Conservation (phyloP, 208 protist genomes). For the Balamuthia mandrillaris region DNA sequence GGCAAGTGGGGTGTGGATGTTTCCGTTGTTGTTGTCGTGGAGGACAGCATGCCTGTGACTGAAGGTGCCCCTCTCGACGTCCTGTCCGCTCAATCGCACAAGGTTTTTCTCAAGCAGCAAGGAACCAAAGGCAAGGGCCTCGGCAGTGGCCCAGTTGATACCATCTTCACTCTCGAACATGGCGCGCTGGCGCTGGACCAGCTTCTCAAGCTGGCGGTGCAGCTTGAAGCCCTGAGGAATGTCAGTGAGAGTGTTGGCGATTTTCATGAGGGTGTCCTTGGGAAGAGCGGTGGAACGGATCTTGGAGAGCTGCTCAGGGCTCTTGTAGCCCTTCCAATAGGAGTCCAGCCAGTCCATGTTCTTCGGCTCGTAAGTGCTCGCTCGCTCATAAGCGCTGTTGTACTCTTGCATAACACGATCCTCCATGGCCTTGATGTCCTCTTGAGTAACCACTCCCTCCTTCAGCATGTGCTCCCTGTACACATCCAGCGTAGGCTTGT, state of each 20-base stretch:
- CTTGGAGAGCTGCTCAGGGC: background rate
- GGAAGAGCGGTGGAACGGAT: slow-evolving; percentile 72
- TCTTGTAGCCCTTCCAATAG: slow-evolving; percentile 56
- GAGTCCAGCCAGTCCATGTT: slow-evolving; percentile 72
- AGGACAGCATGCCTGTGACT: slow-evolving; percentile 89
- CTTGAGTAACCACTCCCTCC: slow-evolving; percentile 36
- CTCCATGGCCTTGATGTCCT: slow-evolving; percentile 61
- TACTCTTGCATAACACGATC: slow-evolving; percentile 78
- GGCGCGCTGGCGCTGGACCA: slow-evolving; percentile 75
- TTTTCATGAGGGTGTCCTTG: slow-evolving; percentile 1
- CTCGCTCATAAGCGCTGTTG: slow-evolving; percentile 73
- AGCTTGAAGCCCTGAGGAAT: background rate
- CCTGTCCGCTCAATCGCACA: slow-evolving; percentile 87
- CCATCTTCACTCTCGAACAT: slow-evolving; percentile 72
- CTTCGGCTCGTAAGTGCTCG: slow-evolving; percentile 74
- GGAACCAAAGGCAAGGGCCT: slow-evolving; percentile 90
- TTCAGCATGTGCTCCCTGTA: slow-evolving; percentile 34
- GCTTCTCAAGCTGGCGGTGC: background rate
- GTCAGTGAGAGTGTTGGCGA: background rate
- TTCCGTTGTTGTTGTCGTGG: slow-evolving; percentile 82
- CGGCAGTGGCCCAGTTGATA: slow-evolving; percentile 89
- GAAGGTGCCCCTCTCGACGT: slow-evolving; percentile 96
- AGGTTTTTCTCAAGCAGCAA: slow-evolving; percentile 89
- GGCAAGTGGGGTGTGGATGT: slow-evolving; percentile 46
- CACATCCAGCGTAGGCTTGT: slow-evolving; percentile 77